Base-by-base conservation (phyloP, 2,329 filamentous ascomycete species). In the Fulvia fulva region DNA sequence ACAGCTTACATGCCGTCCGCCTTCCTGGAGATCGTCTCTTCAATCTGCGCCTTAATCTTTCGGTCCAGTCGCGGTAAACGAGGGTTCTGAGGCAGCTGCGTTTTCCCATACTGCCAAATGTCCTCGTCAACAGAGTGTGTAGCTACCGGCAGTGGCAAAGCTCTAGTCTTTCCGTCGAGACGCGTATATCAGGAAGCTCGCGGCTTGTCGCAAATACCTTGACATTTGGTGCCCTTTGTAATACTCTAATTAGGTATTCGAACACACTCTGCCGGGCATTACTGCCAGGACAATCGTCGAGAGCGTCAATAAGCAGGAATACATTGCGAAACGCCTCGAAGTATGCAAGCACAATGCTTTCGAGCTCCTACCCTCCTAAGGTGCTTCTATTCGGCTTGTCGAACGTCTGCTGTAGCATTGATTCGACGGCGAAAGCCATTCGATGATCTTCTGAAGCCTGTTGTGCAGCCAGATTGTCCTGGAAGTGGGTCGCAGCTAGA, bases 261-360 rank as follows among this genome's bases (percentile, higher is more conserved):
- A 65, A 58, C 11, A 63, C 43, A 21, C 37, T 34, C 25, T 63
- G 57, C 30, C 62, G 57, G 16, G 37, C 50, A 12, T 57, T 53
- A 21, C 59, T 8, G 6, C 54, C 45, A 21, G 58, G 59, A 59
- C 65, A 70, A 47, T 74, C 71, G 43, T 75, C 70, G 19, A 74
- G 57, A 25, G 72, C 71, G 61, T 74, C 71, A 12, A 75, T 34
- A 1, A 70, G 62, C 16, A 74, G 58, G 50, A 66, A 73, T 0
- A 68, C 65, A 46, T 23, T 71, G 64, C 28, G 45, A 47, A 46
- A 60, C 34, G 60, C 37, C 30, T 52, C 22, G 16, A 67, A 46
- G 16, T 46, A 58, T n/a, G 53, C 12, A 6, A 50, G 8, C n/a
- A 66, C 25, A 19, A 67, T 60, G 21, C 55, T 52, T 22, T 64